phyloP scores from a whole-genome alignment of 805 yeast species.

The Maudiozyma saulgeensis region DNA sequence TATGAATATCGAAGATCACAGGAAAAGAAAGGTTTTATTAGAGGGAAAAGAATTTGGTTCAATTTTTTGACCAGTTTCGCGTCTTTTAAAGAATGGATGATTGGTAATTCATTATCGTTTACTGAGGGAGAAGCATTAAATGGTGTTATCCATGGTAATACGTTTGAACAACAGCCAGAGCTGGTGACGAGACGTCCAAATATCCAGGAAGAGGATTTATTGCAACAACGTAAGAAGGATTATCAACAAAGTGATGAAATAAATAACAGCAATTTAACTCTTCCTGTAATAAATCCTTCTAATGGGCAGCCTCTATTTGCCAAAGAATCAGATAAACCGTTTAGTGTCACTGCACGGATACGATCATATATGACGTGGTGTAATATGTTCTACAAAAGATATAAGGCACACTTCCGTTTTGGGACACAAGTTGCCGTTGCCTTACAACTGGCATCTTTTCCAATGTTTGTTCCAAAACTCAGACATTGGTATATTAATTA shows the following conservation, averaged over 20 bases:
- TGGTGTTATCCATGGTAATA: conserved; percentile 18
- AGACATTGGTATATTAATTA: conserved; percentile 41
- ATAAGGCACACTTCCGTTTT: conserved; percentile 34
- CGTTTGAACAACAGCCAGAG: conserved; percentile 4
- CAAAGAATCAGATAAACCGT: background rate
- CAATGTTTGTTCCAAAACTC: conserved; percentile 39
- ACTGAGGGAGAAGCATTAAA: conserved; percentile 32
- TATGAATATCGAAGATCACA: conserved; percentile 23
- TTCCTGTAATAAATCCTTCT: background rate
- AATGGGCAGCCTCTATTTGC: too few species aligned
- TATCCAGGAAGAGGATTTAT: conserved; percentile 20
- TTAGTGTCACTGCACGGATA: background rate
- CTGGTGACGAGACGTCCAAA: conserved; percentile 18
- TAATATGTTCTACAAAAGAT: conserved; percentile 13
- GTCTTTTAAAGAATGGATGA: conserved; percentile 30
- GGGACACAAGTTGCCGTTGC: conserved; percentile 40
- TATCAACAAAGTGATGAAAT: background rate
- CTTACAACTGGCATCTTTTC: conserved; percentile 39
- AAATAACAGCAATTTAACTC: background rate
- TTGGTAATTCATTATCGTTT: conserved; percentile 16
- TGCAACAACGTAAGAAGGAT: conserved; percentile 13
- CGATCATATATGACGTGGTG: conserved; percentile 4
- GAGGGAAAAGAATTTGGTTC: conserved; percentile 37
- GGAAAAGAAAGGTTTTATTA: conserved; percentile 30
- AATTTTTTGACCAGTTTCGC: conserved; percentile 29